Conservation (phyloP, 345 rosid species). For the Pseudoturritis turrita region DNA sequence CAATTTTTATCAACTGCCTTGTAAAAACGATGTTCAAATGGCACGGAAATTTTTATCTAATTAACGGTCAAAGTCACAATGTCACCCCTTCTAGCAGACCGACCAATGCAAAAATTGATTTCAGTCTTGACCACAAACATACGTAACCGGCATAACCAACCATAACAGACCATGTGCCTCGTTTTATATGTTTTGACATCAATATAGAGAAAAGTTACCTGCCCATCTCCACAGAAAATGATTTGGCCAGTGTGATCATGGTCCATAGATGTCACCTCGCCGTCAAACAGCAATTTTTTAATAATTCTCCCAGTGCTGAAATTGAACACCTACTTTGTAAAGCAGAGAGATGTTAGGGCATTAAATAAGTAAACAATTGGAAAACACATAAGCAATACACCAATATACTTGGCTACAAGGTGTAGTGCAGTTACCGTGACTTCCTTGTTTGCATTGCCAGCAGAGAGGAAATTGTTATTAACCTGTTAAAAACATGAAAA, state of each 20-base stretch:
- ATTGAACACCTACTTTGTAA: slow-evolving; percentile 66
- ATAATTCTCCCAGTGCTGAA: slow-evolving; percentile 97
- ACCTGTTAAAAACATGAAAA: slow-evolving; percentile 52
- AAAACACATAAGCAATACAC: slow-evolving; percentile 3
- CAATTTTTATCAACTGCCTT: slow-evolving; percentile 5
- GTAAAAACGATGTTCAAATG: not conserved
- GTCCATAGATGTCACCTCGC: slow-evolving; percentile 88
- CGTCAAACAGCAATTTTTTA: slow-evolving; percentile 47
- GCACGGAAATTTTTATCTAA: not conserved
- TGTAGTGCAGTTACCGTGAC: slow-evolving; percentile 54
- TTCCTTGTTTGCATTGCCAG: slow-evolving; percentile 87
- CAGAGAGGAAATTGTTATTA: slow-evolving; percentile 93
- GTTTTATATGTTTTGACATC: not conserved
- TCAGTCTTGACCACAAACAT: not conserved
- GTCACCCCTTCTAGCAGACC: not conserved
- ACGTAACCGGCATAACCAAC: not conserved
- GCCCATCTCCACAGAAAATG: slow-evolving; percentile 90
- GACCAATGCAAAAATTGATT: not conserved
- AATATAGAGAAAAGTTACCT: slow-evolving; percentile 38
- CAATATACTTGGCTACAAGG: slow-evolving; percentile 17
- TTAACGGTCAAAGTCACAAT: not conserved
- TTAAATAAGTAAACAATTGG: slow-evolving; percentile 10
- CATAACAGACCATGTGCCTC: not conserved
- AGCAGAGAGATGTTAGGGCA: slow-evolving; percentile 6
- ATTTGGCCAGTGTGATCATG: slow-evolving; percentile 97